Conservation (phyloP, 2,329 filamentous ascomycete species). For the Didymella arachidicola region DNA sequence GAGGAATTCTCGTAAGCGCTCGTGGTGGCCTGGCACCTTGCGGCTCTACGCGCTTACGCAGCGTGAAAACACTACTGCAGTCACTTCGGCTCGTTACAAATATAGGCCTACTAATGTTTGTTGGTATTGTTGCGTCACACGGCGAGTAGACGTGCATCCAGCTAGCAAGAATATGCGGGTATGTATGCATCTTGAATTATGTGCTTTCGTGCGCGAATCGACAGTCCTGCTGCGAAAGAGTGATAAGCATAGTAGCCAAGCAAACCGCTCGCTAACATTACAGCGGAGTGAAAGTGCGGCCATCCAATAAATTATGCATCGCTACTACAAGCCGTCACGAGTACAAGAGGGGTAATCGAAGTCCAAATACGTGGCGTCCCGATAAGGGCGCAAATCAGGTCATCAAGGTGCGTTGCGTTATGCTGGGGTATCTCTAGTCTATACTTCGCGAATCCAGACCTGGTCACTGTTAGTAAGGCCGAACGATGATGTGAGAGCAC, state of each 20-base stretch:
- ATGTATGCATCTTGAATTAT: slow-evolving; percentile 18
- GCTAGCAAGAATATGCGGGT: background rate
- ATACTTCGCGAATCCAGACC: slow-evolving; percentile 58
- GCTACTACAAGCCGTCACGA: slow-evolving; percentile 20
- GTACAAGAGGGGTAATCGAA: slow-evolving; percentile 23
- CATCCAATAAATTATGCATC: slow-evolving; percentile 24
- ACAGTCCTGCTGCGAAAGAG: slow-evolving; percentile 50
- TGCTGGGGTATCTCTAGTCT: slow-evolving; percentile 52
- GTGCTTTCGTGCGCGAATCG: slow-evolving; percentile 31
- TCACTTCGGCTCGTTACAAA: background rate
- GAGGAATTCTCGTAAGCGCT: slow-evolving; percentile 16
- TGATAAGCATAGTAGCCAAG: slow-evolving; percentile 26
- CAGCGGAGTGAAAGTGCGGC: slow-evolving; percentile 26
- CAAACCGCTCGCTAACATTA: slow-evolving; percentile 47
- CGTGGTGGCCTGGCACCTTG: slow-evolving; percentile 6
- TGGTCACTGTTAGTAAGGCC: slow-evolving; percentile 43
- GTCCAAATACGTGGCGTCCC: slow-evolving; percentile 18
- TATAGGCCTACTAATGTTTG: slow-evolving; percentile 9
- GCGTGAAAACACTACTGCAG: slow-evolving; percentile 15
- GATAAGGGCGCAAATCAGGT: slow-evolving; percentile 28
- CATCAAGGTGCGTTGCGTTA: slow-evolving; percentile 31
- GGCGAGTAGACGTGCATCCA: background rate
- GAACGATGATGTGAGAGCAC: background rate
- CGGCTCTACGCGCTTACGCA: slow-evolving; percentile 14
- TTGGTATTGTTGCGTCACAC: slow-evolving; percentile 4